These are phyloP conservation scores for Apiospora hydei DNA, from an alignment of 2,329 filamentous ascomycete genomes.

Conservation along the genomic window DNA sequence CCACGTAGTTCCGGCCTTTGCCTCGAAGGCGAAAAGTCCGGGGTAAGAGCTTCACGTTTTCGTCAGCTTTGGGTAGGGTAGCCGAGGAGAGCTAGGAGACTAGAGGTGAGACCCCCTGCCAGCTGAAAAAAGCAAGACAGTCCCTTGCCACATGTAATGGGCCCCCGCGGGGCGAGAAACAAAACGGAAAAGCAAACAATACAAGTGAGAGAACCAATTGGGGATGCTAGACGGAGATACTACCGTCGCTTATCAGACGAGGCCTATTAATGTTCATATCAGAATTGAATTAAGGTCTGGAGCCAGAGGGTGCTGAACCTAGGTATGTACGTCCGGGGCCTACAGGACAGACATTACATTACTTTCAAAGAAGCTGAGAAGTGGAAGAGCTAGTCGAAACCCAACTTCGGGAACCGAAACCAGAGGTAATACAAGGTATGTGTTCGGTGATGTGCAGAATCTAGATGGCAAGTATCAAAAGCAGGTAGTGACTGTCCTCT, in stretches of 20 bases:
- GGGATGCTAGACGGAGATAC: not conserved
- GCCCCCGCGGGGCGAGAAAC: not conserved
- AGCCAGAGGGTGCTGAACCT: not conserved
- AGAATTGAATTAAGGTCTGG: not conserved
- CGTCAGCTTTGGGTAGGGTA: not conserved
- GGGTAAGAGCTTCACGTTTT: not conserved
- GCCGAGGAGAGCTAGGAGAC: not conserved
- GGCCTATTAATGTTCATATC: not conserved
- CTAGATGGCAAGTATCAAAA: not conserved
- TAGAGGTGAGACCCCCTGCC: not conserved
- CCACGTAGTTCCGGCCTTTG: not conserved
- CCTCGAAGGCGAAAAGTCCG: not conserved
- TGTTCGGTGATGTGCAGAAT: not conserved
- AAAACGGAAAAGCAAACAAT: not conserved
- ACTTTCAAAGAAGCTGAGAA: not conserved
- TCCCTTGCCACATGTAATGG: no score
- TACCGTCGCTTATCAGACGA: not conserved
- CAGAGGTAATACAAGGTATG: not conserved
- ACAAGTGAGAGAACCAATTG: not conserved
- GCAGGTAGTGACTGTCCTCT: not conserved
- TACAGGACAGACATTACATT: no score
- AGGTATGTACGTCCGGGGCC: no score
- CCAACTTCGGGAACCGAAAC: not conserved
- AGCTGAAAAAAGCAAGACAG: constrained; percentile 21
- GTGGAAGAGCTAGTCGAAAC: not conserved